These are phyloP conservation scores for Fusarium kyushuense DNA, from an alignment of 2,329 filamentous ascomycete genomes.

Conservation along the genomic window DNA sequence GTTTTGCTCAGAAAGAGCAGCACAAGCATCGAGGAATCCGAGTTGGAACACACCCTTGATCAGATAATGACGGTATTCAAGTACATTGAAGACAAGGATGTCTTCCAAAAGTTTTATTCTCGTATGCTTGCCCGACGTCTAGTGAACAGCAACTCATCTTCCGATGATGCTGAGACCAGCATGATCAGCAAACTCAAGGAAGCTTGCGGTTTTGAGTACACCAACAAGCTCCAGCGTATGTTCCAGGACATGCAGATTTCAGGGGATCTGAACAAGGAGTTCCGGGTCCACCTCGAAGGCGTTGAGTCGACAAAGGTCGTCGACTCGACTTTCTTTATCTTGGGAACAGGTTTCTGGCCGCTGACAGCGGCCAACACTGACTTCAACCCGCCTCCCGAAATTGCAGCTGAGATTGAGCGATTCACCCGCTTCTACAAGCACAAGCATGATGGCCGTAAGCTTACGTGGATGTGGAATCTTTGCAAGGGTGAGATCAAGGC, in stretches of 20 bases:
- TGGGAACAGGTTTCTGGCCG: slow-evolving; percentile 98
- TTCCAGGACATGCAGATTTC: slow-evolving; percentile 99
- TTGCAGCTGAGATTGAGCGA: slow-evolving; percentile 87
- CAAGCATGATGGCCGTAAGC: slow-evolving; percentile 95
- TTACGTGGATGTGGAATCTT: slow-evolving; percentile 98
- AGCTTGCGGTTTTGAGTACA: slow-evolving; percentile 98
- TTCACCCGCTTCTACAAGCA: slow-evolving; percentile 94
- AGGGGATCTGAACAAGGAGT: slow-evolving; percentile 92
- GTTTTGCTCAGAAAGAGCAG: slow-evolving; percentile 91
- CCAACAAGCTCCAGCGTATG: slow-evolving; percentile 99
- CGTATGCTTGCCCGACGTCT: slow-evolving; percentile 94
- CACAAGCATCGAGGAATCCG: slow-evolving; percentile 91
- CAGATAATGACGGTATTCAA: slow-evolving; percentile 99
- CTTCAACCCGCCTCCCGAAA: slow-evolving; percentile 87
- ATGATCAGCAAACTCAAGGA: slow-evolving; percentile 99
- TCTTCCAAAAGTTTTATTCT: slow-evolving; percentile 99
- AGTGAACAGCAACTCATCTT: slow-evolving; percentile 94
- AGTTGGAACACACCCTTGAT: slow-evolving; percentile 86
- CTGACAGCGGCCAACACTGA: slow-evolving; percentile 86
- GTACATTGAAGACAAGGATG: slow-evolving; percentile 99
- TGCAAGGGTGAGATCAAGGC: slow-evolving; percentile 98
- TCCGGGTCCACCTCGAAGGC: slow-evolving; percentile 78
- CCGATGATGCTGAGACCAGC: slow-evolving; percentile 96
- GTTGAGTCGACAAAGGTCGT: slow-evolving; percentile 72
- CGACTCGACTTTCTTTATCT: slow-evolving; percentile 90